Conservation (phyloP, 768 basidiomycete species). For the Russula virescens region DNA sequence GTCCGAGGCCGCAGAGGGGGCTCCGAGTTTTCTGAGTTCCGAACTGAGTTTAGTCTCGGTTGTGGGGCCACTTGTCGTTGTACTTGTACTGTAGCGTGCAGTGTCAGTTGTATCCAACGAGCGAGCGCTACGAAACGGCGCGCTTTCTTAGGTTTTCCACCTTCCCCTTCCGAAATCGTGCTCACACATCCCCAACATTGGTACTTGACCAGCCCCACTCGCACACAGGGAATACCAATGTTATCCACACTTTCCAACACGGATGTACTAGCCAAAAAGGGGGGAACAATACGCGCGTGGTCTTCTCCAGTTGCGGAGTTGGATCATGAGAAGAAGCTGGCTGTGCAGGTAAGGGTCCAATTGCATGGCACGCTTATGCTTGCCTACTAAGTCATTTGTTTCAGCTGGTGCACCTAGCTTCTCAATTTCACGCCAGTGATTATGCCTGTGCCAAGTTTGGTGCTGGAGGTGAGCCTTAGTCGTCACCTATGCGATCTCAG, state of each 20-base stretch:
- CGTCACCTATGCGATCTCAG: not conserved
- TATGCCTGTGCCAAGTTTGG: constrained; percentile 25
- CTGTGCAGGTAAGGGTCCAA: constrained; percentile 17
- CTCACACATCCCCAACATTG: not conserved
- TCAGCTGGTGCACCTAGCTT: constrained; percentile 25
- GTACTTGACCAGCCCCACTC: not conserved
- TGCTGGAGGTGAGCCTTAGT: constrained; percentile 14
- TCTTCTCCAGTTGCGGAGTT: constrained; percentile 7
- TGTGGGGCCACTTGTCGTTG: too few relatives aligned
- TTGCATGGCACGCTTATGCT: not conserved
- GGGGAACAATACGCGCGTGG: constrained; percentile 2
- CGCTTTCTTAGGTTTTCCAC: not conserved
- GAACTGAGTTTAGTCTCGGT: too few relatives aligned
- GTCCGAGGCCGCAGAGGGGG: too few relatives aligned
- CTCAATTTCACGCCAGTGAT: constrained; percentile 25
- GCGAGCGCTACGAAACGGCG: not conserved
- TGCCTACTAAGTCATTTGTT: not conserved
- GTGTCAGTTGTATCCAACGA: too few relatives aligned
- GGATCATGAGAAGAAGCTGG: constrained; percentile 22
- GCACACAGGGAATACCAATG: not conserved
- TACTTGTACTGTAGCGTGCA: too few relatives aligned
- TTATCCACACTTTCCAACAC: constrained; percentile 13
- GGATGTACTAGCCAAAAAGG: constrained; percentile 5
- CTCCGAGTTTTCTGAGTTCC: too few relatives aligned
- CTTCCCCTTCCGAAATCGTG: not conserved